A percentile compares a stretch with the other conserved stretches of the same genome.
Evolutionary conservation across 345 rosid species (phyloP).

Genomic region (Diplotaxis tenuifolia): DNA sequence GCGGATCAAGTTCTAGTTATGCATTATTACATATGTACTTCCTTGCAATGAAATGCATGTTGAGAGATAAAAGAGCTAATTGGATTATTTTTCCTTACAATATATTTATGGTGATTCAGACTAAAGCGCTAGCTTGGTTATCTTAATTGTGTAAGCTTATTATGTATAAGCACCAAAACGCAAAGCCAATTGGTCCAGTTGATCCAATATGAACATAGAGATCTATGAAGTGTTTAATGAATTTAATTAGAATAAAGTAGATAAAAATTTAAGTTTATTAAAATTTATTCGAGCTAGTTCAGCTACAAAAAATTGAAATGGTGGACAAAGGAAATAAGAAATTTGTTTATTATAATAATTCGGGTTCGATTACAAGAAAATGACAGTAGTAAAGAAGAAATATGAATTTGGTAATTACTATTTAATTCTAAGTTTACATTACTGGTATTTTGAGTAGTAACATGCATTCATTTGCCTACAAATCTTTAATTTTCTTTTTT

Average conservation of each 20-base stretch:
- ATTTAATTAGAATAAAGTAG: background rate
- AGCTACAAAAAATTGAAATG: too few species aligned
- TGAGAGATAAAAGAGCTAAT: background rate
- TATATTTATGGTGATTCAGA: background rate
- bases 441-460: background rate
- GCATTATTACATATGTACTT: too few species aligned
- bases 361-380: background rate
- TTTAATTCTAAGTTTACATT: background rate
- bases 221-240: background rate
- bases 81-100: background rate
- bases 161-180: background rate
- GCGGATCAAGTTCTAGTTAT: too few species aligned
- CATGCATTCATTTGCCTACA: background rate
- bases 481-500: background rate
- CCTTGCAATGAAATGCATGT: background rate
- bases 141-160: background rate
- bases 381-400: background rate
- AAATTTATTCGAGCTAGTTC: too few species aligned
- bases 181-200: background rate
- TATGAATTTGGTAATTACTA: background rate
- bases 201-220: background rate
- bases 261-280: background rate
- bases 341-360: too few species aligned
- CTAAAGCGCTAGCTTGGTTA: background rate
- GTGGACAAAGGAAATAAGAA: too few species aligned